phyloP scores from a whole-genome alignment of 495 filamentous ascomycete species.

The Geoglossum glabrum region DNA sequence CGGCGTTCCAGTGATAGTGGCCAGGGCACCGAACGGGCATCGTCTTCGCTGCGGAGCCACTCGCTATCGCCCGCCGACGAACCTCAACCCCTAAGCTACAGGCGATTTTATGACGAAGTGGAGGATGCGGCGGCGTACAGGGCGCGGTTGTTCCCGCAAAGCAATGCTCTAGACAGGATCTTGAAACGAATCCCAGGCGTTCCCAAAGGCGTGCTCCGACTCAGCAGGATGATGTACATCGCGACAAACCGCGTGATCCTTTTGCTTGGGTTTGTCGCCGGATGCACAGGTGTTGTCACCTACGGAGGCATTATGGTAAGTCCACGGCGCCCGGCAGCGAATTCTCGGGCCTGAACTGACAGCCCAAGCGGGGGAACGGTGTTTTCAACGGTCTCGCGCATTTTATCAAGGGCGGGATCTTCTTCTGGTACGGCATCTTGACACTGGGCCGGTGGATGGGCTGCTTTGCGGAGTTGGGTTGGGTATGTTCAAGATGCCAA shows the following conservation, averaged over 20 bases:
- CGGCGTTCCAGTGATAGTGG: constrained; percentile 73
- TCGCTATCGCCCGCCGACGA: constrained; percentile 38
- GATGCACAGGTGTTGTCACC: constrained; percentile 43
- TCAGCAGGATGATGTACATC: constrained; percentile 35
- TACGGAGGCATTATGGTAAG: constrained; percentile 54
- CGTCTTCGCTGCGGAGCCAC: constrained; percentile 41
- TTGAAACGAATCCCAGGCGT: constrained; percentile 17
- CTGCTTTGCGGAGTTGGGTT: constrained; percentile 76
- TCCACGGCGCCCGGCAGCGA: constrained; percentile 3
- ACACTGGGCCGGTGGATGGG: constrained; percentile 83
- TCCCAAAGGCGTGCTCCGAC: constrained; percentile 30
- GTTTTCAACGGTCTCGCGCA: constrained; percentile 82
- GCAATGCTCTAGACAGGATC: constrained; percentile 31
- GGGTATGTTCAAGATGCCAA: constrained; percentile 20
- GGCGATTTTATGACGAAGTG: constrained; percentile 27
- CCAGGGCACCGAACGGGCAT: constrained; percentile 60
- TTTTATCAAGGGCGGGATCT: constrained; percentile 93
- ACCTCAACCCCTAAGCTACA: constrained; percentile 29
- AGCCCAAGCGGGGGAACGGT: constrained; percentile 28
- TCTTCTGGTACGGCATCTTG: constrained; percentile 82
- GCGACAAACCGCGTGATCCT: constrained; percentile 41
- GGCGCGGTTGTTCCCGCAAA: constrained; percentile 15
- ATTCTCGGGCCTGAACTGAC: constrained; percentile 5
- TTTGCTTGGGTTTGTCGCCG: constrained; percentile 39
- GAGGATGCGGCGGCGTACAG: constrained; percentile 12